A percentile compares a stretch with the other conserved stretches of the same genome.
Conservation (phyloP, 805 yeast genomes). For the Saccharomycopsis javanensis region DNA sequence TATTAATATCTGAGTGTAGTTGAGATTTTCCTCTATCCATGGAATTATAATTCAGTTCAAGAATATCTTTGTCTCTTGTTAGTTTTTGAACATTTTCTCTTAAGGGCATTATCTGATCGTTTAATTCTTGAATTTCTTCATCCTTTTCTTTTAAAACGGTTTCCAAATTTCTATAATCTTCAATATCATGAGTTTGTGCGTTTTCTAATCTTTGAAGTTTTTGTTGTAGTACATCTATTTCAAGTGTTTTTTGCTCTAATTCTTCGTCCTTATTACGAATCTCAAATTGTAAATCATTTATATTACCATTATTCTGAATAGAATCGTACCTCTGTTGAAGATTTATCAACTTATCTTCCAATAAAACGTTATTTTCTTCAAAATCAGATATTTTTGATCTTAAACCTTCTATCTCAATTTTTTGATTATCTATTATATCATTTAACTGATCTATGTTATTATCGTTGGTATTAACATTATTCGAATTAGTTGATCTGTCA, state of each 20-base stretch:
- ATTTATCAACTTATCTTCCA: background rate
- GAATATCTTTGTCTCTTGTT: constrained; percentile 17
- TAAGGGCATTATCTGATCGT: constrained; percentile 20
- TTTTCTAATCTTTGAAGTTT: constrained; percentile 13
- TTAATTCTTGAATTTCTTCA: constrained; percentile 17
- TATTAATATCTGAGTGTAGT: constrained; percentile 5
- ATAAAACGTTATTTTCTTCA: background rate
- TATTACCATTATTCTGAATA: background rate
- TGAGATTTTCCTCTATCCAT: background rate
- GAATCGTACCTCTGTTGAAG: background rate
- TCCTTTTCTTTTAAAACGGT: constrained; percentile 17
- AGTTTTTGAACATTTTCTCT: constrained; percentile 22
- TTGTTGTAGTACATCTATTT: constrained; percentile 4
- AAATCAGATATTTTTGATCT: constrained; percentile 3
- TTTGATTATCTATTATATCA: background rate
- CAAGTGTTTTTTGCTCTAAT: constrained; percentile 11
- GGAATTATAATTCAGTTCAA: constrained; percentile 9
- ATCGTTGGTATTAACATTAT: background rate
- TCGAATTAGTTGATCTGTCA: background rate
- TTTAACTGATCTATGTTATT: background rate
- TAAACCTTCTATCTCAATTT: constrained; percentile 5
- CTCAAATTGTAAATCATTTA: constrained; percentile 4
- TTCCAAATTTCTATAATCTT: constrained; percentile 15
- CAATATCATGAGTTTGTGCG: constrained; percentile 12
- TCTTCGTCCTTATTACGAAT: constrained; percentile 12